Evolutionary conservation across 768 basidiomycete genomes (phyloP).

Genomic region (Pulveroboletus sp.): DNA sequence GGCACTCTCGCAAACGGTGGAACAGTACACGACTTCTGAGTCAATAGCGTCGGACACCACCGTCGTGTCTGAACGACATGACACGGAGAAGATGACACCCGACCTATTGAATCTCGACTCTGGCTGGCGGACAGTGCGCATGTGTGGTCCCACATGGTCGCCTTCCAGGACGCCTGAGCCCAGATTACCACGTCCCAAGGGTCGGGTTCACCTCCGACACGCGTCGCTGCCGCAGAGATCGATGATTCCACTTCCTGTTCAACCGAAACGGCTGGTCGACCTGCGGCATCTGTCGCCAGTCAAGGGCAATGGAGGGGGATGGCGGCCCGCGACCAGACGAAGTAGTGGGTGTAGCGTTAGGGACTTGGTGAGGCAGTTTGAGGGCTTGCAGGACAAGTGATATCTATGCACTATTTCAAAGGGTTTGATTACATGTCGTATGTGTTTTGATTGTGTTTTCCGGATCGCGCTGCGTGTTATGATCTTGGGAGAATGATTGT

Average conservation of each 20-base stretch:
- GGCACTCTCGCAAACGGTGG: constrained; percentile 19
- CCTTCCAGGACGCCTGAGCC: constrained; percentile 50
- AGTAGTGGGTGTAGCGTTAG: constrained; percentile 69
- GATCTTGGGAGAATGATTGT: not conserved
- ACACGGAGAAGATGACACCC: constrained; percentile 37
- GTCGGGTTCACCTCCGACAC: constrained; percentile 58
- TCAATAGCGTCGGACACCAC: constrained; percentile 16
- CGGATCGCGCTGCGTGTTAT: constrained; percentile 12
- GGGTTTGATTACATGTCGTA: not conserved
- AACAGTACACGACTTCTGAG: constrained; percentile 11
- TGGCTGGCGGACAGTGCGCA: constrained; percentile 21
- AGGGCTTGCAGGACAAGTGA: constrained; percentile 31
- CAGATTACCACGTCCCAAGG: constrained; percentile 51
- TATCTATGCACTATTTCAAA: not conserved
- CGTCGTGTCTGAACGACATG: constrained; percentile 34
- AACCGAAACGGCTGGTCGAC: constrained; percentile 49
- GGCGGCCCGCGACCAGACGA: constrained; percentile 38
- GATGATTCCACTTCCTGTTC: constrained; percentile 41
- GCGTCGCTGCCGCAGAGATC: constrained; percentile 39
- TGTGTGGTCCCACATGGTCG: constrained; percentile 53
- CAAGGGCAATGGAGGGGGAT: constrained; percentile 31
- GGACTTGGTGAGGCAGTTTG: constrained; percentile 64
- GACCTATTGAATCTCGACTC: constrained; percentile 40
- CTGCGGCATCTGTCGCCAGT: constrained; percentile 40
- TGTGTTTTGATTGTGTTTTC: constrained; percentile 8